phyloP scores from a whole-genome alignment of 805 yeast species.

The Wickerhamomyces rabaulensis region DNA sequence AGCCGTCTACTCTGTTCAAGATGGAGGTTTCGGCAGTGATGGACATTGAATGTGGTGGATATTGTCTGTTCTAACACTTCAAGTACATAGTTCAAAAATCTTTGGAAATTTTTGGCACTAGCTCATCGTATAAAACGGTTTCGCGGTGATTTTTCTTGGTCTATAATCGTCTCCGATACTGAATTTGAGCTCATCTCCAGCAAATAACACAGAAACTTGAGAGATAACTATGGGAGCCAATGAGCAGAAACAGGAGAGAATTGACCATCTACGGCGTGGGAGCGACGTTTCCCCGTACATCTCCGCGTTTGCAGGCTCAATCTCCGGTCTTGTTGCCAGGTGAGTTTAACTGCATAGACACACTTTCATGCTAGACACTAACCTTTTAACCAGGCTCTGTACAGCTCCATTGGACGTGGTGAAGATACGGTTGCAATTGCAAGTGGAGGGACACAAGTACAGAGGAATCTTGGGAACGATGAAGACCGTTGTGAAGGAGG shows the following conservation, averaged over 20 bases:
- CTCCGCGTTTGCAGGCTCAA: conserved; percentile 40
- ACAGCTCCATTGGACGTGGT: conserved; percentile 78
- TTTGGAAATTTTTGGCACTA: too few relatives aligned
- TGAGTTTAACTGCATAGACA: conserved; percentile 7
- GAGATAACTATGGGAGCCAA: background rate
- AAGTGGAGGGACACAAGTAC: conserved; percentile 29
- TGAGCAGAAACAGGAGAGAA: background rate
- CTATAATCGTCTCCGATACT: too few relatives aligned
- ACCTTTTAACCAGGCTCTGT: conserved; percentile 33
- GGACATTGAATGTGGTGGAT: background rate
- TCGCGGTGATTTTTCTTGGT: too few relatives aligned
- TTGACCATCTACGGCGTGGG: conserved; percentile 40
- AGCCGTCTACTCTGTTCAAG: conserved; percentile 72
- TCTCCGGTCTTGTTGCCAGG: conserved; percentile 39
- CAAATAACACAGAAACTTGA: too few relatives aligned
- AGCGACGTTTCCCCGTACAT: conserved; percentile 34
- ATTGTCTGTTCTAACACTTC: too few relatives aligned
- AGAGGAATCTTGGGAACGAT: conserved; percentile 35
- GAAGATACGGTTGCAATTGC: conserved; percentile 71
- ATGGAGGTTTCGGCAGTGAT: conserved; percentile 14
- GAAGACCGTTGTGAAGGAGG: conserved; percentile 43
- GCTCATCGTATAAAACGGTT: too few relatives aligned
- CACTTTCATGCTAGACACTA: conserved; percentile 20
- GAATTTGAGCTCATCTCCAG: too few relatives aligned
- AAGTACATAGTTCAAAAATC: too few relatives aligned